A percentile compares a stretch with the other conserved stretches of the same genome.
Evolutionary conservation across 768 basidiomycete species (phyloP).

Genomic region (Russula foetens): DNA sequence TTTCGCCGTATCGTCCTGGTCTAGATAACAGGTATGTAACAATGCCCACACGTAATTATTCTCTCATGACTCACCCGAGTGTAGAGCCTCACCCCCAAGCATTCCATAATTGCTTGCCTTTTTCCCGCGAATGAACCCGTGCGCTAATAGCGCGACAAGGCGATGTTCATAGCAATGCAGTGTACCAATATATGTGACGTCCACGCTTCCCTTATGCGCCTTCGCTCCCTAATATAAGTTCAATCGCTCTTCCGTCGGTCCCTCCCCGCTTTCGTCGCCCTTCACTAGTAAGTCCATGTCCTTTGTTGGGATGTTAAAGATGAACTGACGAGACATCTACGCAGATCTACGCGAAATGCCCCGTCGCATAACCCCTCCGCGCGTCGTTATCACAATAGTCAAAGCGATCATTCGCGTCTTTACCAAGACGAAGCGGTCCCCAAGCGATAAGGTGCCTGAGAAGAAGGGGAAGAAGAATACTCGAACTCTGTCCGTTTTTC

Average conservation of each 20-base stretch:
- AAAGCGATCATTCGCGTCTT: not conserved
- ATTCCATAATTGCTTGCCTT: not conserved
- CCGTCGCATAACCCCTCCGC: not conserved
- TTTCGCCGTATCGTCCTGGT: not conserved
- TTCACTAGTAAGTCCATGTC: not conserved
- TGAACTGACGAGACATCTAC: not conserved
- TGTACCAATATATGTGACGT: slow-evolving; percentile 8
- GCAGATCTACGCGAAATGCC: not conserved
- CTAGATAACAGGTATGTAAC: not conserved
- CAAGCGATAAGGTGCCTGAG: not conserved
- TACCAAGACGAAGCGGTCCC: not conserved
- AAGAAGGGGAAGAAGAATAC: not conserved
- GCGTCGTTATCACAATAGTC: not conserved
- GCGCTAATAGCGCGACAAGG: not conserved
- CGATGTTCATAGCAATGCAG: not conserved
- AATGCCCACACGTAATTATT: too few relatives aligned
- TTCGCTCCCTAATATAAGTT: slow-evolving; percentile 9
- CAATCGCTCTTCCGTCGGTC: not conserved
- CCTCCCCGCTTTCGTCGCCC: not conserved
- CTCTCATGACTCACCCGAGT: not conserved
- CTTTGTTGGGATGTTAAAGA: not conserved
- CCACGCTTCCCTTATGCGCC: slow-evolving; percentile 3
- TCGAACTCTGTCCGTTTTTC: not conserved
- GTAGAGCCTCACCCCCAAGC: not conserved
- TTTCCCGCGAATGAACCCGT: not conserved